Base-by-base conservation (phyloP, 805 yeast genomes). In the Monosporozyma yasuniensis region DNA sequence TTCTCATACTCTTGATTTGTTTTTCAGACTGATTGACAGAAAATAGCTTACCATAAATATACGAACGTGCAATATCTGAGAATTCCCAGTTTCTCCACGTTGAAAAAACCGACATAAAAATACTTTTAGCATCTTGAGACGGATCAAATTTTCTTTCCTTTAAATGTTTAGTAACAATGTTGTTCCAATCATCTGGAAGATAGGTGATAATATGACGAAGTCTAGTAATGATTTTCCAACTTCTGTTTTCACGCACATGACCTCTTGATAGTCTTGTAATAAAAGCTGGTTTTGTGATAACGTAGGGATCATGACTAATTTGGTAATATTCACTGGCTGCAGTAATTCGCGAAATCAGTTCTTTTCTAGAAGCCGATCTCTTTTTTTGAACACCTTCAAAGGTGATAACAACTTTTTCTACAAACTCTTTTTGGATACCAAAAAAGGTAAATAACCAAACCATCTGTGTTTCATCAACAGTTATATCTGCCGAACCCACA, bases 11-110 rank as follows among this genome's bases (percentile, higher is more conserved):
- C 12, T 50, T 46, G 16, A 47, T 48, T 19, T 44, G 39, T 11
- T 47, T 47, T 14, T 44, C 50, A 16, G 44, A 9, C n/a, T 32
- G 50, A 1, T 61, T 57, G 7, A 59, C 58, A n/a, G 61, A 61
- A 57, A 83, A 83, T 2, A 79, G 73, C 53, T 69, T 70, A 30
- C 66, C 64, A 57, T 84, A 80, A 22, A 85, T 71, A 49, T 72
- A 78, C 47, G 81, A 75, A 37, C 76, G 69, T n/a, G 75, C 75
- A 21, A 81, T 75, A 57, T 79, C 78, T 30, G 80, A 73, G 42
- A 85, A 83, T 58, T 91, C 99, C 97, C 98, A 90, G 52, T 81
- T 80, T 71, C 97, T 78, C 97, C 98, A 93, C 12, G 75, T 71
- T 0, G 81, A 72, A 58, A 89, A 88, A 1, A 81, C 72, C 3